These are phyloP conservation scores for Lentinula detonsa DNA, from an alignment of 768 basidiomycete genomes.

Conservation along the genomic window DNA sequence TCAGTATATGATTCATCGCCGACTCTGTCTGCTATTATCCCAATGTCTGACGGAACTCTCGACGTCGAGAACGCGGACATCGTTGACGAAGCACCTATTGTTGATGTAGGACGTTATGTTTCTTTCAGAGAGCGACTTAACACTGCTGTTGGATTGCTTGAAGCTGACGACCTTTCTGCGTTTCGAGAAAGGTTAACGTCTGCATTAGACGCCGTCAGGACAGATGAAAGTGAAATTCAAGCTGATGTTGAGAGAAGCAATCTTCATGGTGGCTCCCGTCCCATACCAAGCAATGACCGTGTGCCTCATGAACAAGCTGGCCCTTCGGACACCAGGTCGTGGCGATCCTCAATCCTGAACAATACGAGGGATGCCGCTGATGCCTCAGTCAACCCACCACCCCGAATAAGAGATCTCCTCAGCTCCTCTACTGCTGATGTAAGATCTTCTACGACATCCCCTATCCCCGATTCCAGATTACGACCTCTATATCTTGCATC, in stretches of 20 bases:
- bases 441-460: neutral
- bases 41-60: neutral
- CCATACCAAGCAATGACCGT: neutral
- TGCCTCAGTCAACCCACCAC: too few relatives aligned
- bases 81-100: neutral
- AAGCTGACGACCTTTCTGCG: neutral
- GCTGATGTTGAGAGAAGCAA: neutral
- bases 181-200: slow-evolving; percentile 3
- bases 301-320: neutral
- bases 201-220: slow-evolving; percentile 3
- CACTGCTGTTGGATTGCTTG: slow-evolving; percentile 1
- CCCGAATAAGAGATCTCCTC: neutral
- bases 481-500: neutral
- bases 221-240: neutral
- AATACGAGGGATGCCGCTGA: neutral
- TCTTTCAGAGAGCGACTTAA: slow-evolving; percentile 6
- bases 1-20: neutral
- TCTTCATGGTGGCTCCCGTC: neutral
- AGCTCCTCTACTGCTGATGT: neutral
- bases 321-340: neutral
- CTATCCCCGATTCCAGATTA: neutral
- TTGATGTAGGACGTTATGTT: neutral
- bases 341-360: neutral
- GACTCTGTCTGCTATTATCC: neutral
- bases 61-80: neutral